Evolutionary conservation across 495 filamentous ascomycete genomes (phyloP).

Genomic region (Trichoderma virens): DNA sequence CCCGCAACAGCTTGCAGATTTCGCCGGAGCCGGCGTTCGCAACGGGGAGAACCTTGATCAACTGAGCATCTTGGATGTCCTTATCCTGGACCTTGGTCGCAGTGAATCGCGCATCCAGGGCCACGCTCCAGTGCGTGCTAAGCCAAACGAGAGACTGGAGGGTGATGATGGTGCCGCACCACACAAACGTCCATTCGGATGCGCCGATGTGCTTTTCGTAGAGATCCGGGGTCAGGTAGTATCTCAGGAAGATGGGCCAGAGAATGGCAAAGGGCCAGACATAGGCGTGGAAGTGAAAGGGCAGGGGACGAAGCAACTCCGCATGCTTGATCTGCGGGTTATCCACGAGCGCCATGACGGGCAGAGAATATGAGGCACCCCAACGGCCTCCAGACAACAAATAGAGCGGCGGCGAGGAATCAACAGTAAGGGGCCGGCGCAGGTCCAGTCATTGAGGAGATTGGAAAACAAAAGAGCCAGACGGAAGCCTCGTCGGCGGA

Average conservation of each 20-base stretch:
- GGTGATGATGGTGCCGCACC: constrained; percentile 77
- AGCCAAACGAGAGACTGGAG: constrained; percentile 86
- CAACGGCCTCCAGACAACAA: too few species aligned
- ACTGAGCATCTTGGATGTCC: constrained; percentile 64
- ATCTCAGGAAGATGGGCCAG: constrained; percentile 84
- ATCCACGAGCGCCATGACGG: constrained; percentile 57
- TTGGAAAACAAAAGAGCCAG: background rate
- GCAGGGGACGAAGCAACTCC: constrained; percentile 81
- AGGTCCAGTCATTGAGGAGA: background rate
- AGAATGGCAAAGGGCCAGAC: constrained; percentile 84
- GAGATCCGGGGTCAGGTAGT: constrained; percentile 71
- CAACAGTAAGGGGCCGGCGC: too few species aligned
- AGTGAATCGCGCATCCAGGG: constrained; percentile 75
- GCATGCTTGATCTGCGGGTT: constrained; percentile 82
- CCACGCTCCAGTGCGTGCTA: constrained; percentile 94
- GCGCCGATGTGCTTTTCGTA: constrained; percentile 85
- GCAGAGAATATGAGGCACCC: background rate
- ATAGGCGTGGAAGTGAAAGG: constrained; percentile 74
- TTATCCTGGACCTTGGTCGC: constrained; percentile 58
- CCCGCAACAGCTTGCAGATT: constrained; percentile 70
- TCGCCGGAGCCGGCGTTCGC: constrained; percentile 85
- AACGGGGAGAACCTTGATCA: constrained; percentile 90
- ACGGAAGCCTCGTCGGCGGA: constrained; percentile 1
- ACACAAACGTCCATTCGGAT: constrained; percentile 96
- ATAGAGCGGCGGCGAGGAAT: too few species aligned